phyloP scores from a whole-genome alignment of 2,329 filamentous ascomycete species.

The Pseudocercospora musae region DNA sequence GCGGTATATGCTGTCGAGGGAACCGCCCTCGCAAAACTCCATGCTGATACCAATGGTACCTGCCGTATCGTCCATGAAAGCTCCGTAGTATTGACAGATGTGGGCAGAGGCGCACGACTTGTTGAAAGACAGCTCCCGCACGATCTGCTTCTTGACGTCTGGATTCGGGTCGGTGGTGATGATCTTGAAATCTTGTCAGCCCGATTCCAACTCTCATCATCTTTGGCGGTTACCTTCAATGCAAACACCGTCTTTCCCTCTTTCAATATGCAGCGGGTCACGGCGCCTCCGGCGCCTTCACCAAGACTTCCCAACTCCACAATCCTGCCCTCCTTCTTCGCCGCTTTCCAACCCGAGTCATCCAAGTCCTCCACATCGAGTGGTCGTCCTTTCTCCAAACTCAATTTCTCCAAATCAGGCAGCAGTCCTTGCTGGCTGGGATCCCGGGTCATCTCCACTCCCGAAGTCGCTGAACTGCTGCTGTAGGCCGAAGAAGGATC shows the following conservation, averaged over 20 bases:
- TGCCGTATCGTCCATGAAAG: constrained; percentile 92
- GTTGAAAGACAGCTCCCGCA: constrained; percentile 95
- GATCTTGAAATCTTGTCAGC: constrained; percentile 58
- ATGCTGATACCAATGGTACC: constrained; percentile 97
- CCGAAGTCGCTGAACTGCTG: constrained; percentile 40
- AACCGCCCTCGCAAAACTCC: constrained; percentile 98
- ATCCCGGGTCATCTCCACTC: constrained; percentile 71
- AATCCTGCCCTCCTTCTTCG: constrained; percentile 83
- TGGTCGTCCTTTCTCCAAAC: constrained; percentile 74
- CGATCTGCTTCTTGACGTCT: constrained; percentile 96
- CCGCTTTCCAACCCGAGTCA: constrained; percentile 91
- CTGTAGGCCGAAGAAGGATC: constrained; percentile 81
- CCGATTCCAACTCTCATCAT: too few relatives aligned
- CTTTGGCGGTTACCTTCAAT: constrained; percentile 76
- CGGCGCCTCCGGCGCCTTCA: constrained; percentile 92
- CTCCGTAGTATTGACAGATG: constrained; percentile 96
- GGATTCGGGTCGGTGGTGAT: constrained; percentile 98
- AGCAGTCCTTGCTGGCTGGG: constrained; percentile 74
- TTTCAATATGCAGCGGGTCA: constrained; percentile 84
- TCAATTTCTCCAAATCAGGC: constrained; percentile 74
- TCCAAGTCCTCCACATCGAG: constrained; percentile 92
- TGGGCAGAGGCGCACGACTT: constrained; percentile 94
- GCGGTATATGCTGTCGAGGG: constrained; percentile 92
- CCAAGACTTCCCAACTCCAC: constrained; percentile 84
- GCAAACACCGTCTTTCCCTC: constrained; percentile 94